Evolutionary conservation across 1,284 basidiomycete genomes (phyloP).

Genomic region (Rugosomyces carneus): DNA sequence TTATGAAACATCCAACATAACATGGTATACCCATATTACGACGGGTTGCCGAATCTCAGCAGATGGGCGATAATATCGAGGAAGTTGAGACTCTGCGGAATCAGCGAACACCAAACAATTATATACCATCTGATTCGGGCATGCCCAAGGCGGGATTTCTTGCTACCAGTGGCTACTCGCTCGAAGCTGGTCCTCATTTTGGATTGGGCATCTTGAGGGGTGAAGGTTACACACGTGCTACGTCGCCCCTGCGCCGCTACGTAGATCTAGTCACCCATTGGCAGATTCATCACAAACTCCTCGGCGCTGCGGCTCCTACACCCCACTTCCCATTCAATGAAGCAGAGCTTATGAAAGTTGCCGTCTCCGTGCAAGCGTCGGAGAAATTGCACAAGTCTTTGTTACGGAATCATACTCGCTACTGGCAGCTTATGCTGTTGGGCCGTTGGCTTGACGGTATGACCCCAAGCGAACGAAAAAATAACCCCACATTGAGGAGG

Average conservation of each 20-base stretch:
- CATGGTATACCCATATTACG: conserved; percentile 63
- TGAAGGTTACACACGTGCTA: conserved; percentile 79
- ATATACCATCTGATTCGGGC: conserved; percentile 32
- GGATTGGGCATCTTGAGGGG: conserved; percentile 62
- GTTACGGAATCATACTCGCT: conserved; percentile 20
- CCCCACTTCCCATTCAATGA: conserved; percentile 33
- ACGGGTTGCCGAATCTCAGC: conserved; percentile 42
- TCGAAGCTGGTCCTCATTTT: conserved; percentile 62
- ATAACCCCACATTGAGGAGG: conserved; percentile 28
- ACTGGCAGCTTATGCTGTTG: conserved; percentile 30
- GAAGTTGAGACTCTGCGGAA: conserved; percentile 33
- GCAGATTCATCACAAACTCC: conserved; percentile 86
- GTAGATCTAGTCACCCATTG: conserved; percentile 85
- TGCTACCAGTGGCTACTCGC: conserved; percentile 37
- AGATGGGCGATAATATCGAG: conserved; percentile 21
- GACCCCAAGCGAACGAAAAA: conserved; percentile 15
- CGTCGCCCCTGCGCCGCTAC: conserved; percentile 86
- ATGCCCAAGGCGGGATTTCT: conserved; percentile 29
- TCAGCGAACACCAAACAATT: conserved; percentile 36
- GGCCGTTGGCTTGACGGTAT: conserved; percentile 28
- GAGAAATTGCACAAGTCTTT: conserved; percentile 24
- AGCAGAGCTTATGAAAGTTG: conserved; percentile 36
- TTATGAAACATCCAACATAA: conserved; percentile 49
- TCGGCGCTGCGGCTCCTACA: conserved; percentile 29
- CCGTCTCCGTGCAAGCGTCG: conserved; percentile 23